A percentile compares a stretch with the other conserved stretches of the same genome.
Evolutionary conservation across 2,329 filamentous ascomycete genomes (phyloP).

Genomic region (Ceratocystis colombiana): DNA sequence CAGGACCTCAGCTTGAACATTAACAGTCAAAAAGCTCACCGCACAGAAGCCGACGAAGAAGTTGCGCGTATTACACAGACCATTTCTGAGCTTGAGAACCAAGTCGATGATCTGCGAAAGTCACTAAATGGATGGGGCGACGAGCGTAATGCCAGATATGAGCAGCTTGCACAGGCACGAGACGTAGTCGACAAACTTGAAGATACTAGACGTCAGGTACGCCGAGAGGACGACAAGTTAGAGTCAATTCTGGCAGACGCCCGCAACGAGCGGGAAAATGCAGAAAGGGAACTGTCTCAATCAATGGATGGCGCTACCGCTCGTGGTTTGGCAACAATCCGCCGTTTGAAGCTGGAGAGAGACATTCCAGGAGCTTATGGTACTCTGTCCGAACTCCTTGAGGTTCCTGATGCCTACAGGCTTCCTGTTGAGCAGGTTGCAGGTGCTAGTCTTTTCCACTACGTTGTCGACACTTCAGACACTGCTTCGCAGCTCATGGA

Average conservation of each 20-base stretch:
- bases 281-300: slow-evolving; percentile 66
- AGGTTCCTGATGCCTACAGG: slow-evolving; percentile 73
- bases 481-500: slow-evolving; percentile 77
- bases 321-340: slow-evolving; percentile 75
- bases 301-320: slow-evolving; percentile 86
- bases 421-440: slow-evolving; percentile 88
- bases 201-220: slow-evolving; percentile 78
- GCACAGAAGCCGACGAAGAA: slow-evolving; percentile 75
- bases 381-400: slow-evolving; percentile 83
- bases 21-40: slow-evolving; percentile 70
- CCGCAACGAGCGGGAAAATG: slow-evolving; percentile 62
- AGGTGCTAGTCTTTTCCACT: slow-evolving; percentile 87
- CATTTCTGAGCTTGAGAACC: slow-evolving; percentile 61
- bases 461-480: slow-evolving; percentile 83
- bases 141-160: slow-evolving; percentile 59
- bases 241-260: slow-evolving; percentile 67
- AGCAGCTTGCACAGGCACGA: slow-evolving; percentile 65
- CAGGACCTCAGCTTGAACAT: slow-evolving; percentile 67
- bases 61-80: slow-evolving; percentile 60
- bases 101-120: slow-evolving; percentile 59
- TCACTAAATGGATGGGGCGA: slow-evolving; percentile 70
- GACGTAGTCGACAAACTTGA: slow-evolving; percentile 68
- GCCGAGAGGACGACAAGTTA: slow-evolving; percentile 80
- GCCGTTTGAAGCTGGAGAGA: slow-evolving; percentile 67
- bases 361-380: slow-evolving; percentile 82